Conservation (phyloP, 2,329 filamentous ascomycete species). For the Paecilomyces niveus region DNA sequence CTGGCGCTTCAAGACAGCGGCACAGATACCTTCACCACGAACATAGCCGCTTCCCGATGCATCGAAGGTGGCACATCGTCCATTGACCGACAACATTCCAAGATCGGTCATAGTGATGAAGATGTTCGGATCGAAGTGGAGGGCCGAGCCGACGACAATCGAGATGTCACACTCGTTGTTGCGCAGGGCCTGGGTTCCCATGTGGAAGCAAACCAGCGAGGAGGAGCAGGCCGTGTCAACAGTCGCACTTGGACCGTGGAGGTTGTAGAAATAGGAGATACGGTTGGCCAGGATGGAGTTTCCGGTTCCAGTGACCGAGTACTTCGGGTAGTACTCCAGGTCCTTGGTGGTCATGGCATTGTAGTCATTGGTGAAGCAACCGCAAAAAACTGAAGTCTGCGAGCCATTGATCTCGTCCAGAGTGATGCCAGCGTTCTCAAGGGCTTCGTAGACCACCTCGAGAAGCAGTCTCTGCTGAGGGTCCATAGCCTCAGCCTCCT, state of each 20-base stretch:
- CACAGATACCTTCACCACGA: slow-evolving; percentile 42
- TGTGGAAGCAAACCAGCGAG: slow-evolving; percentile 19
- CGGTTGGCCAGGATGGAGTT: slow-evolving; percentile 25
- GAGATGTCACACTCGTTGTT: slow-evolving; percentile 10
- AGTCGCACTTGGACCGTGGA: slow-evolving; percentile 28
- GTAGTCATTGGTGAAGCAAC: slow-evolving; percentile 17
- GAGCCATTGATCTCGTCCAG: slow-evolving; percentile 13
- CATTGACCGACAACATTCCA: slow-evolving; percentile 41
- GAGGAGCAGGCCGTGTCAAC: slow-evolving; percentile 38
- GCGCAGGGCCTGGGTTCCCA: slow-evolving; percentile 10
- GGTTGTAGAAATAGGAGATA: slow-evolving; percentile 29
- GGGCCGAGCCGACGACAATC: slow-evolving; percentile 12
- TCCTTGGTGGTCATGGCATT: slow-evolving; percentile 8
- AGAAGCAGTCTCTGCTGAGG: slow-evolving; percentile 17
- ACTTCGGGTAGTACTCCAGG: slow-evolving; percentile 7
- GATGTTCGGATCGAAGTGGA: slow-evolving; percentile 12
- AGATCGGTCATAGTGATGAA: slow-evolving; percentile 13
- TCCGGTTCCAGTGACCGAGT: slow-evolving; percentile 13
- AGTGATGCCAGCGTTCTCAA: slow-evolving; percentile 10
- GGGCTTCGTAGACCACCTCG: slow-evolving; percentile 16
- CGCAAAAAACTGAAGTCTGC: slow-evolving; percentile 17
- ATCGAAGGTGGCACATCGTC: slow-evolving; percentile 40
- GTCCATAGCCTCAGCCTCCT: slow-evolving; percentile 17
- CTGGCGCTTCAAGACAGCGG: slow-evolving; percentile 43
- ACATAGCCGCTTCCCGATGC: slow-evolving; percentile 37